Conservation (phyloP, 2,329 filamentous ascomycete species). For the Cylindrodendrum hubeiense region DNA sequence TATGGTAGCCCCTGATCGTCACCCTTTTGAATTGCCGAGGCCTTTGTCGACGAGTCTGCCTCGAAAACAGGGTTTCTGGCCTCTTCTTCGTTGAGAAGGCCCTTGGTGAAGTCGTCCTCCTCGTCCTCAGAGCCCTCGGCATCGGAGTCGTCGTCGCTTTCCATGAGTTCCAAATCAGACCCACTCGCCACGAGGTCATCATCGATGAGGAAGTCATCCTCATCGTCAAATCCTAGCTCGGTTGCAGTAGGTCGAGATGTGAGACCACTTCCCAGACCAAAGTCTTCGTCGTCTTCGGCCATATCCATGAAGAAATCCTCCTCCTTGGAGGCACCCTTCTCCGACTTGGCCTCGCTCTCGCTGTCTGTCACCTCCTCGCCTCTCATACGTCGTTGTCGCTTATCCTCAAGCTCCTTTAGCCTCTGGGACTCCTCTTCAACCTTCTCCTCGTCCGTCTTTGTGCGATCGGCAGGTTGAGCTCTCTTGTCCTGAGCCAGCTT, state of each 20-base stretch:
- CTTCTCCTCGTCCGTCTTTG: constrained; percentile 91
- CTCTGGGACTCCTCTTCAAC: constrained; percentile 81
- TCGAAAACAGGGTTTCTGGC: constrained; percentile 65
- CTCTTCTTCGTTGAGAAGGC: constrained; percentile 72
- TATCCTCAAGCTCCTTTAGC: constrained; percentile 85
- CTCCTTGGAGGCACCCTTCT: constrained; percentile 52
- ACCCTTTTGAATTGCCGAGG: constrained; percentile 49
- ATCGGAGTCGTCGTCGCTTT: constrained; percentile 66
- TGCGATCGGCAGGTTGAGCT: constrained; percentile 86
- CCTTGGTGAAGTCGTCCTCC: constrained; percentile 80
- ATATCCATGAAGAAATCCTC: constrained; percentile 53
- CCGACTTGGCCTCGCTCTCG: constrained; percentile 65
- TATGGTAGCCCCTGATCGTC: constrained; percentile 76
- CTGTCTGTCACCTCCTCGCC: constrained; percentile 80
- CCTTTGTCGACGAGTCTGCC: constrained; percentile 57
- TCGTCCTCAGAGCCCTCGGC: constrained; percentile 60
- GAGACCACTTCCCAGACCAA: constrained; percentile 71
- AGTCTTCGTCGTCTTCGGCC: constrained; percentile 63
- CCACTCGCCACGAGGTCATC: constrained; percentile 88
- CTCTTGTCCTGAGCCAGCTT: constrained; percentile 87
- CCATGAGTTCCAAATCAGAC: constrained; percentile 73
- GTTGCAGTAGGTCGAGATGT: constrained; percentile 67
- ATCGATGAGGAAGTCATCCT: constrained; percentile 93
- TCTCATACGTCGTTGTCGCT: constrained; percentile 86
- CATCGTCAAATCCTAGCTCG: constrained; percentile 85